A percentile compares a stretch with the other conserved stretches of the same genome.
Evolutionary conservation across 2,329 filamentous ascomycete species (phyloP).

Genomic region (Colletotrichum sojae): DNA sequence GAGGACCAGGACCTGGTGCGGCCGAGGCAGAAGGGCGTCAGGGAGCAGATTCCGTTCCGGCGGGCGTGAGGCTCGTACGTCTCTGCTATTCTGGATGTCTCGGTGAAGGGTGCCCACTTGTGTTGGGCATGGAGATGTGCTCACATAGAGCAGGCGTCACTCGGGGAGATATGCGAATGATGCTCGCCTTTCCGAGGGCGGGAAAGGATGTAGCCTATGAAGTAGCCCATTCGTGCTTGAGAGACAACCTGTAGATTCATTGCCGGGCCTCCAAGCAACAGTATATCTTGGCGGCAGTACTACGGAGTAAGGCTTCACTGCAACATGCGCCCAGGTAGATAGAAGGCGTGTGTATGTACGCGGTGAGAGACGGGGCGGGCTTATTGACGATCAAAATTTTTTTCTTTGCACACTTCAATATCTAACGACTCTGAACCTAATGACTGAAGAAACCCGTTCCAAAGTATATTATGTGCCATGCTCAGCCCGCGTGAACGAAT

Average conservation of each 20-base stretch:
- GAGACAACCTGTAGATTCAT: too few species aligned
- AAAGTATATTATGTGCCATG: background rate
- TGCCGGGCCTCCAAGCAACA: background rate
- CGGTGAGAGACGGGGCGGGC: background rate
- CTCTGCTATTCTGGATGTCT: too few species aligned
- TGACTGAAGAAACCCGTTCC: too few species aligned
- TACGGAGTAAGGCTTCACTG: too few species aligned
- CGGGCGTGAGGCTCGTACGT: background rate
- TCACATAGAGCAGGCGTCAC: background rate
- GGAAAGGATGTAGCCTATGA: background rate
- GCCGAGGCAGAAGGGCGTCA: background rate
- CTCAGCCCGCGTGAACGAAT: background rate
- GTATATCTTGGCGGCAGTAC: too few species aligned
- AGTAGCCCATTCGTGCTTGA: background rate
- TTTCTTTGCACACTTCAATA: background rate
- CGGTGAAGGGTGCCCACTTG: background rate
- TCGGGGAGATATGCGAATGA: background rate
- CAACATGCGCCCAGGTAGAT: background rate
- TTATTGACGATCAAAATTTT: conserved; percentile 13
- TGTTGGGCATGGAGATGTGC: background rate
- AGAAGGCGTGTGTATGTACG: conserved; percentile 3
- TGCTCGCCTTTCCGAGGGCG: background rate
- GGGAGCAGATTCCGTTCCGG: background rate
- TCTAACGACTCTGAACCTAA: background rate
- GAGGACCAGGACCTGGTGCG: conserved; percentile 10